Percentiles rank a stretch among this genome's conserved stretches.
Conservation (phyloP, 371 early-diverging fungal species). For the Mortierella sp. region DNA sequence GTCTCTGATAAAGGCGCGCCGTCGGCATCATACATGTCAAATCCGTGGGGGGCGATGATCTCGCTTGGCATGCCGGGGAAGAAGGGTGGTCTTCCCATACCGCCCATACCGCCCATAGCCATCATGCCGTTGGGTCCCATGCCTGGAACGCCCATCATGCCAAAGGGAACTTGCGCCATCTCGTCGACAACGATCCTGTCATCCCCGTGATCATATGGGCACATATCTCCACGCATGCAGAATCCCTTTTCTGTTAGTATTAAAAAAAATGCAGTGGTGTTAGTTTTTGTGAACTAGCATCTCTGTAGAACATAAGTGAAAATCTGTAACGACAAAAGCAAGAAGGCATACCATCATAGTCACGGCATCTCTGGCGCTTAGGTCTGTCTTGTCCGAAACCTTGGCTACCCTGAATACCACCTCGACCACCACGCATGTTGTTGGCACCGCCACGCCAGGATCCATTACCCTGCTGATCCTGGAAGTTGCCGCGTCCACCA, state of each 20-base stretch:
- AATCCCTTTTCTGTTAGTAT: slow-evolving; percentile 75
- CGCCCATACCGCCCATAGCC: slow-evolving; percentile 23
- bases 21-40: slow-evolving; percentile 28
- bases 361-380: slow-evolving; percentile 72
- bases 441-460: slow-evolving; percentile 53
- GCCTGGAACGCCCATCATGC: slow-evolving; percentile 46
- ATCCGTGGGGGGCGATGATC: slow-evolving; percentile 26
- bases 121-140: slow-evolving; percentile 34
- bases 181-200: slow-evolving; percentile 84
- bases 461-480: slow-evolving; percentile 46
- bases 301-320: background rate
- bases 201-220: slow-evolving; percentile 84
- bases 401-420: slow-evolving; percentile 56
- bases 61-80: slow-evolving; percentile 39
- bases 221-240: slow-evolving; percentile 86
- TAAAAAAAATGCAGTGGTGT: background rate
- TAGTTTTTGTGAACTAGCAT: background rate
- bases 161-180: slow-evolving; percentile 45
- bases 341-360: slow-evolving; percentile 75
- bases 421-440: slow-evolving; percentile 58
- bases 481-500: slow-evolving; percentile 23
- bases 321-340: background rate
- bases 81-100: slow-evolving; percentile 32
- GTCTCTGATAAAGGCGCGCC: slow-evolving; percentile 22
- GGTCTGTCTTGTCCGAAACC: slow-evolving; percentile 44